Evolutionary conservation across 129 eudicot species (phyloP).

Genomic region (Oenanthe sinensis): DNA sequence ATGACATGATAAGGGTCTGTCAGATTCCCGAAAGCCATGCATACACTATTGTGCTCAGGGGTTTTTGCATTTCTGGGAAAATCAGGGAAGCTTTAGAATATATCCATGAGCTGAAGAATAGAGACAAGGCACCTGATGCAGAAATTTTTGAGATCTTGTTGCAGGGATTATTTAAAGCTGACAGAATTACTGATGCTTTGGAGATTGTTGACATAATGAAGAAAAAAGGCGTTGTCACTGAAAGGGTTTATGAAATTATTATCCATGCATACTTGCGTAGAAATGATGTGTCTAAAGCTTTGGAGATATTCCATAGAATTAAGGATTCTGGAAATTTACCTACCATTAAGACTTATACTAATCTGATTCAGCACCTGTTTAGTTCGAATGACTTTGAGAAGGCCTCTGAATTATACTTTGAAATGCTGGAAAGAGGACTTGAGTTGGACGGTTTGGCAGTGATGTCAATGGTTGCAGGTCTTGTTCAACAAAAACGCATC

Average conservation of each 20-base stretch:
- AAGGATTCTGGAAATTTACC: slow-evolving; percentile 43
- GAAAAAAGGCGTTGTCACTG: slow-evolving; percentile 32
- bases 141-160: slow-evolving; percentile 51
- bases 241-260: slow-evolving; percentile 40
- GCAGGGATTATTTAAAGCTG: slow-evolving; percentile 60
- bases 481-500: slow-evolving; percentile 43
- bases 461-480: slow-evolving; percentile 58
- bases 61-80: slow-evolving; percentile 64
- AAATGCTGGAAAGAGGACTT: slow-evolving; percentile 49
- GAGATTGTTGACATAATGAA: slow-evolving; percentile 77
- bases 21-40: slow-evolving; percentile 38
- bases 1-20: slow-evolving; percentile 56
- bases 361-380: slow-evolving; percentile 61
- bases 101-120: slow-evolving; percentile 51
- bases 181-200: slow-evolving; percentile 57
- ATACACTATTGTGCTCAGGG: slow-evolving; percentile 41
- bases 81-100: slow-evolving; percentile 66
- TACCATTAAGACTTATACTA: slow-evolving; percentile 48
- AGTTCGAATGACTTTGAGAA: slow-evolving; percentile 43
- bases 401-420: slow-evolving; percentile 44
- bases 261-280: slow-evolving; percentile 53
- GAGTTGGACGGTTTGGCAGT: slow-evolving; percentile 53
- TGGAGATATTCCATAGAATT: slow-evolving; percentile 37
- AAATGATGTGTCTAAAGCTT: slow-evolving; percentile 42
- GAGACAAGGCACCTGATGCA: slow-evolving; percentile 28